These are phyloP conservation scores for Xylaria intraflava DNA, from an alignment of 495 filamentous ascomycete genomes.

Conservation along the genomic window DNA sequence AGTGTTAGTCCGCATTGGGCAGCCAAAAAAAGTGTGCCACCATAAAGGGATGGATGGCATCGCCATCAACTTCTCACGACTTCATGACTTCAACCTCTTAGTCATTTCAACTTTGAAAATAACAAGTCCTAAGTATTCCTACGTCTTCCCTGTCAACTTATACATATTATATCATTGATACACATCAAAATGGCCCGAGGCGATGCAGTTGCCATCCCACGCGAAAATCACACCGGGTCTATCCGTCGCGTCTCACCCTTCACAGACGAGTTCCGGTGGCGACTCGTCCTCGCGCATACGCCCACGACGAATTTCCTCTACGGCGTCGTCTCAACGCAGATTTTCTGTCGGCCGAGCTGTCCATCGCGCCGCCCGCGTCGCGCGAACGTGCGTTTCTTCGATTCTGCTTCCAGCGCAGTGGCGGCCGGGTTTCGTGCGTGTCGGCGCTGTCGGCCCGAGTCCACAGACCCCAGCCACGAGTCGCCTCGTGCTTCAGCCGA, in stretches of 20 bases:
- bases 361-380: conserved; percentile 53
- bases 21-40: too few species aligned
- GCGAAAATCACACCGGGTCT: not conserved
- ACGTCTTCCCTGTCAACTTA: too few species aligned
- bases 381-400: conserved; percentile 53
- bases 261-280: conserved; percentile 5
- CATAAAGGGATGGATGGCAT: too few species aligned
- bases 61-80: not conserved
- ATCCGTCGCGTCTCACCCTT: not conserved
- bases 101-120: too few species aligned
- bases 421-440: conserved; percentile 54
- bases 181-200: not conserved
- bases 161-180: not conserved
- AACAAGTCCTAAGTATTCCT: too few species aligned
- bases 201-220: conserved; percentile 1
- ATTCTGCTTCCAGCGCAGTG: conserved; percentile 46
- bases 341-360: conserved; percentile 58
- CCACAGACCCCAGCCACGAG: not conserved
- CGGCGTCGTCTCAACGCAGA: conserved; percentile 52
- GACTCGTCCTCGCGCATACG: conserved; percentile 37
- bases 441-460: conserved; percentile 55
- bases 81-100: too few species aligned
- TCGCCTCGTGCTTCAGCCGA: conserved; percentile 26
- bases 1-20: not conserved
- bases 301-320: conserved; percentile 52